Evolutionary conservation across 306 rosid species (phyloP).

Genomic region (Argentina anserina): DNA sequence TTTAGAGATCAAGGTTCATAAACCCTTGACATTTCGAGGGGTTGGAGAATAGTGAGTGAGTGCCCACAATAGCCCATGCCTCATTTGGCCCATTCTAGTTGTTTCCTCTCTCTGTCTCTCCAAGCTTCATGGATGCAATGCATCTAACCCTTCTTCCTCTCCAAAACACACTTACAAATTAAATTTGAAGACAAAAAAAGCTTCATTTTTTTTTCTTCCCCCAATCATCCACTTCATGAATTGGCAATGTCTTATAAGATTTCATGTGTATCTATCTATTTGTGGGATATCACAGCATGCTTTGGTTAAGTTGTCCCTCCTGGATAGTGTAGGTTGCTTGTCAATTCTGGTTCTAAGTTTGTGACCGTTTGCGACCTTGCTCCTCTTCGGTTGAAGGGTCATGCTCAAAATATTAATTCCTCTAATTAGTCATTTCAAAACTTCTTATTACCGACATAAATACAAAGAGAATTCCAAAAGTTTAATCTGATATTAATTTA

Average conservation of each 20-base stretch:
- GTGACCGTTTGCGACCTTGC: neutral
- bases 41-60: conserved; percentile 39
- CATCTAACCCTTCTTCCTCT: conserved; percentile 42
- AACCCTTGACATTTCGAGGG: conserved; percentile 42
- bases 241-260: conserved; percentile 82
- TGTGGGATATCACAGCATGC: conserved; percentile 50
- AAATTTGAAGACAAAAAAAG: conserved; percentile 20
- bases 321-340: conserved; percentile 20
- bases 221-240: conserved; percentile 77
- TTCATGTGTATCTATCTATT: conserved; percentile 35
- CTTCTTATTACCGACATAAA: neutral
- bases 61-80: conserved; percentile 49
- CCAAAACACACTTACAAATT: neutral
- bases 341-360: conserved; percentile 7
- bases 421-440: conserved; percentile 14
- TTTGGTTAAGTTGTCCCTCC: too few species aligned
- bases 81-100: conserved; percentile 62
- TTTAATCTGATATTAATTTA: conserved; percentile 11
- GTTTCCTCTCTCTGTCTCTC: conserved; percentile 50
- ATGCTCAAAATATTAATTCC: conserved; percentile 5
- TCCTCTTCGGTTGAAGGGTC: conserved; percentile 13
- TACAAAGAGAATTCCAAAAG: neutral
- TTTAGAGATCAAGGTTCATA: conserved; percentile 36
- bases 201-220: conserved; percentile 9
- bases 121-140: conserved; percentile 67